phyloP scores from a whole-genome alignment of 2,329 filamentous ascomycete genomes.

The Aspergillus quadrilineatus region DNA sequence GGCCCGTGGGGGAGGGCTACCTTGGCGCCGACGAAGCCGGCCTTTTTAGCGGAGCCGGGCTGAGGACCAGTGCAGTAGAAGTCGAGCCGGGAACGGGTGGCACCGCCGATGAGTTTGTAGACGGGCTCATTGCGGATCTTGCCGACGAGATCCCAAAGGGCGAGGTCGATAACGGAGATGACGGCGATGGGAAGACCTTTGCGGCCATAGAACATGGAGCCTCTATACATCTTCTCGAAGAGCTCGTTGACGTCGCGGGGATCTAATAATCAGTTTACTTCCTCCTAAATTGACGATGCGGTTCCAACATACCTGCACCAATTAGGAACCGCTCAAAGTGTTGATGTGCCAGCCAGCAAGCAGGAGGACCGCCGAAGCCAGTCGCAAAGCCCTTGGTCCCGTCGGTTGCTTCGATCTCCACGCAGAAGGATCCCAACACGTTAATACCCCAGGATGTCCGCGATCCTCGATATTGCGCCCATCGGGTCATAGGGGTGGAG shows the following conservation, averaged over 20 bases:
- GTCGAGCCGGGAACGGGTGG: conserved; percentile 76
- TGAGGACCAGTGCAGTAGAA: conserved; percentile 96
- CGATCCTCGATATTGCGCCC: conserved; percentile 83
- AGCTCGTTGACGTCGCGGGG: conserved; percentile 87
- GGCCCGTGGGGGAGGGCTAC: conserved; percentile 87
- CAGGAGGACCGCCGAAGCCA: conserved; percentile 88
- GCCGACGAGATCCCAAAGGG: conserved; percentile 86
- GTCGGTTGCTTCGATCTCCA: conserved; percentile 85
- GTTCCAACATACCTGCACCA: conserved; percentile 58
- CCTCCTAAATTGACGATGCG: neutral
- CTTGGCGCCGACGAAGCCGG: conserved; percentile 90
- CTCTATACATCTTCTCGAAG: conserved; percentile 96
- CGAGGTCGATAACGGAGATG: conserved; percentile 91
- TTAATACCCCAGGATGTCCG: conserved; percentile 95
- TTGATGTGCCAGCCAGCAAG: conserved; percentile 89
- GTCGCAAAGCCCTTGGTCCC: conserved; percentile 94
- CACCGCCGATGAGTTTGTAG: conserved; percentile 89
- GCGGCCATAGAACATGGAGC: conserved; percentile 93
- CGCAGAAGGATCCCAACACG: conserved; percentile 84
- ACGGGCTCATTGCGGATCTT: conserved; percentile 91
- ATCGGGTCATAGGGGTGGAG: conserved; percentile 86
- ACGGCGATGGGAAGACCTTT: conserved; percentile 88
- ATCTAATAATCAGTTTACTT: conserved; percentile 51
- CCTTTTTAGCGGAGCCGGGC: conserved; percentile 72
- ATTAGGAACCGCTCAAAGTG: conserved; percentile 92